Evolutionary conservation across 805 yeast genomes (phyloP).

Genomic region (Sungouiella thailandica): DNA sequence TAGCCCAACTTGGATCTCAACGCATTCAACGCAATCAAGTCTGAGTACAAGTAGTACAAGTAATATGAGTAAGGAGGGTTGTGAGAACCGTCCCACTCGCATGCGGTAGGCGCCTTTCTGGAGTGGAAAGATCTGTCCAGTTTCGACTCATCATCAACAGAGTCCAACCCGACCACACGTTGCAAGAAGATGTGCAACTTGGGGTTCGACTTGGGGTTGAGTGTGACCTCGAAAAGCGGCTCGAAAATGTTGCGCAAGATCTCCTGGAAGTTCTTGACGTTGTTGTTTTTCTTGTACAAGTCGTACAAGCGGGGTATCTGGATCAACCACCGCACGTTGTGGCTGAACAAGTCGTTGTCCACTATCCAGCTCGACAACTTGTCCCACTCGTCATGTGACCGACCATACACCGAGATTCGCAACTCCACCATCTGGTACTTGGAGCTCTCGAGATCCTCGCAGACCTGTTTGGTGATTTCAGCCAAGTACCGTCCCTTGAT

Average conservation of each 20-base stretch:
- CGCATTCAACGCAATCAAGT: slow-evolving; percentile 78
- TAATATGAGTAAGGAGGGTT: slow-evolving; percentile 99
- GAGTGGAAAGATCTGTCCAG: slow-evolving; percentile 72
- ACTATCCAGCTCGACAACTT: slow-evolving; percentile 92
- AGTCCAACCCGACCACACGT: slow-evolving; percentile 95
- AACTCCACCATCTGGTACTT: slow-evolving; percentile 98
- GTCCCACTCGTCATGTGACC: slow-evolving; percentile 90
- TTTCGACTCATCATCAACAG: slow-evolving; percentile 97
- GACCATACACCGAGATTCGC: slow-evolving; percentile 91
- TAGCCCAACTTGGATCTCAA: slow-evolving; percentile 73
- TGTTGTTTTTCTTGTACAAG: slow-evolving; percentile 71
- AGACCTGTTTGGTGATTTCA: slow-evolving; percentile 88
- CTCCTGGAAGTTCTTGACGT: slow-evolving; percentile 69
- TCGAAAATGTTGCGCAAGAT: slow-evolving; percentile 72
- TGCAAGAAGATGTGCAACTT: slow-evolving; percentile 83
- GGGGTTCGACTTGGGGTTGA: slow-evolving; percentile 84
- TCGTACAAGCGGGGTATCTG: slow-evolving; percentile 95
- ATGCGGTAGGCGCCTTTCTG: slow-evolving; percentile 80
- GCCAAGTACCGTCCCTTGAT: slow-evolving; percentile 87
- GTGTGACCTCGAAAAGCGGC: slow-evolving; percentile 87
- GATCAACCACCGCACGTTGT: slow-evolving; percentile 94
- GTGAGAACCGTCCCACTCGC: slow-evolving; percentile 66
- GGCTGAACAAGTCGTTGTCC: slow-evolving; percentile 85
- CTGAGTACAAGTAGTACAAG: slow-evolving; percentile 82
- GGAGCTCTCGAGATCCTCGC: slow-evolving; percentile 89